These are phyloP conservation scores for Syncephalastrum racemosum DNA, from an alignment of 371 early-diverging fungal species.

Conservation along the genomic window DNA sequence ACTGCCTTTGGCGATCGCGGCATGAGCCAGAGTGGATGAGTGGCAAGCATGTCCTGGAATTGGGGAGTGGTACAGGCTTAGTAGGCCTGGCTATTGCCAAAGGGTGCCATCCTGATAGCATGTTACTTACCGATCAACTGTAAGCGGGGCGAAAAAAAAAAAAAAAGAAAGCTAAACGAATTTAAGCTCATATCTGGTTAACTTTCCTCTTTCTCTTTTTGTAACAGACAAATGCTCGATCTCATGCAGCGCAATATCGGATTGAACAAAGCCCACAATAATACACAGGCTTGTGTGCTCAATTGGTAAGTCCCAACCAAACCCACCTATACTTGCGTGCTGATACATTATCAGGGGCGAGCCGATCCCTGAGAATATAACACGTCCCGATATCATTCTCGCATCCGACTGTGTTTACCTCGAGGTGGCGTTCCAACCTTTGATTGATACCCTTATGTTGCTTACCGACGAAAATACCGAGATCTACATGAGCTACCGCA, in stretches of 20 bases:
- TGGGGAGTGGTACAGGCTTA: conserved; percentile 51
- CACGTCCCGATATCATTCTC: conserved; percentile 36
- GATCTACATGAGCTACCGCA: conserved; percentile 41
- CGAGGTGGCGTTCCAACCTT: conserved; percentile 44
- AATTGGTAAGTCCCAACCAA: conserved; percentile 35
- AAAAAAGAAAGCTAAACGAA: background rate
- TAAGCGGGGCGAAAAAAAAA: conserved; percentile 15
- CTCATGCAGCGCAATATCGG: conserved; percentile 42
- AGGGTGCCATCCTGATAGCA: conserved; percentile 23
- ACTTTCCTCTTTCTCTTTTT: conserved; percentile 1
- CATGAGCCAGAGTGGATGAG: conserved; percentile 13
- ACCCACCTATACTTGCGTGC: background rate
- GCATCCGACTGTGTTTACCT: conserved; percentile 54
- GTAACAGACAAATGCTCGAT: conserved; percentile 36
- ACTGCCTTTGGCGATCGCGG: conserved; percentile 38
- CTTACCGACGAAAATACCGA: conserved; percentile 29
- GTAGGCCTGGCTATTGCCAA: conserved; percentile 45
- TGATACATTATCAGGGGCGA: conserved; percentile 34
- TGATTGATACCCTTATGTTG: conserved; percentile 36
- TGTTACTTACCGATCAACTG: conserved; percentile 46
- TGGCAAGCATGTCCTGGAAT: conserved; percentile 31
- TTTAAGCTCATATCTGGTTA: background rate
- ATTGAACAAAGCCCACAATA: conserved; percentile 22
- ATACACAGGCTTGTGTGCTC: conserved; percentile 23
- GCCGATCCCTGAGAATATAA: conserved; percentile 14